These are phyloP conservation scores for Thoreauomyces humboldtii DNA, from an alignment of 192 early-diverging fungal genomes.

Conservation along the genomic window DNA sequence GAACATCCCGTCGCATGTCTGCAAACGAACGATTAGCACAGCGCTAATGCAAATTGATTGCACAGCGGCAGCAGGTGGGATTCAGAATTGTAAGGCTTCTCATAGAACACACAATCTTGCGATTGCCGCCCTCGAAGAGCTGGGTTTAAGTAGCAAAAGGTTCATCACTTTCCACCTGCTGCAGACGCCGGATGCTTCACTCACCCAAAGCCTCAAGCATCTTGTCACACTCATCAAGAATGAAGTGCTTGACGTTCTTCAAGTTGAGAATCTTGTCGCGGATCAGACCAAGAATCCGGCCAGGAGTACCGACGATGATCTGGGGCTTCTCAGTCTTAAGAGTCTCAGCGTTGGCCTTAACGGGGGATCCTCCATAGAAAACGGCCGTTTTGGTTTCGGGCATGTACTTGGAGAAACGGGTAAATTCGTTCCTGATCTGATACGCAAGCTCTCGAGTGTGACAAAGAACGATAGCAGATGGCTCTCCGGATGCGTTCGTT, in stretches of 20 bases:
- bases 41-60: not conserved
- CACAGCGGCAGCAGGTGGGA: not conserved
- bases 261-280: conserved; percentile 81
- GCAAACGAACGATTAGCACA: not conserved
- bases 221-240: conserved; percentile 99
- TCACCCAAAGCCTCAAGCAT: conserved; percentile 90
- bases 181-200: conserved; percentile 19
- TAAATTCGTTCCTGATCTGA: conserved; percentile 98
- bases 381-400: conserved; percentile 90
- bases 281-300: conserved; percentile 82
- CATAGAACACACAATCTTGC: conserved; percentile 11
- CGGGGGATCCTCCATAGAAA: conserved; percentile 85
- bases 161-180: conserved; percentile 25
- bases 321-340: conserved; percentile 91
- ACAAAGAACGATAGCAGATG: conserved; percentile 86
- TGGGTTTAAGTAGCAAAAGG: conserved; percentile 69
- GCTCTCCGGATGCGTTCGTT: conserved; percentile 38
- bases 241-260: conserved; percentile 91
- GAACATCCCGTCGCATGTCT: conserved; percentile 98
- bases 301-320: conserved; percentile 97
- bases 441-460: conserved; percentile 98
- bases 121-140: conserved; percentile 59
- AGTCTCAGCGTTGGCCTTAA: conserved; percentile 77
- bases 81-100: not conserved
- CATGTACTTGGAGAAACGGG: conserved; percentile 93